A percentile compares a stretch with the other conserved stretches of the same genome.
phyloP scores from a whole-genome alignment of 495 filamentous ascomycete genomes.

The Mycothermus thermophilus region DNA sequence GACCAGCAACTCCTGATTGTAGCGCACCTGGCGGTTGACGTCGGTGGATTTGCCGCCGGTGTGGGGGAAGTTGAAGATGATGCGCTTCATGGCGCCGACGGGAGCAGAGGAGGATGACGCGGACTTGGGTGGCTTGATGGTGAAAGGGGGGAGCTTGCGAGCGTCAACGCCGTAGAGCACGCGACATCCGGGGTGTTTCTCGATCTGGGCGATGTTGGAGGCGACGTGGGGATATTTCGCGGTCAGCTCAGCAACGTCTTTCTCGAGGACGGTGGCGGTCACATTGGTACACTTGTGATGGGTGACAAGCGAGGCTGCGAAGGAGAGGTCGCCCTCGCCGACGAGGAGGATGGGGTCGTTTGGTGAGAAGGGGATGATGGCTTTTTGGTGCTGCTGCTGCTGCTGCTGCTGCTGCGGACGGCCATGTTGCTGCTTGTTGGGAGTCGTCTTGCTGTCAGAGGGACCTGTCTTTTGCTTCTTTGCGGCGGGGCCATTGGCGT shows the following conservation, averaged over 20 bases:
- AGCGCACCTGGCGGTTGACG: slow-evolving; percentile 83
- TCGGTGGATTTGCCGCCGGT: slow-evolving; percentile 83
- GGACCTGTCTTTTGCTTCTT: slow-evolving; percentile 10
- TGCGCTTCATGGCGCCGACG: slow-evolving; percentile 47
- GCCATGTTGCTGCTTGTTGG: too few species aligned
- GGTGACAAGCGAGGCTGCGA: slow-evolving; percentile 57
- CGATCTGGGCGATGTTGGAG: slow-evolving; percentile 43
- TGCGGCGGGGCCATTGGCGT: slow-evolving; percentile 1
- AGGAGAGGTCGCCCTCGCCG: slow-evolving; percentile 92
- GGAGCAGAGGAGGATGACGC: background rate
- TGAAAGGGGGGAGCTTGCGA: slow-evolving; percentile 45
- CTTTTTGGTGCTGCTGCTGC: slow-evolving; percentile 11
- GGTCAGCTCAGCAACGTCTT: slow-evolving; percentile 30
- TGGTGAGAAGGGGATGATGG: slow-evolving; percentile 54
- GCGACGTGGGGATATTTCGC: slow-evolving; percentile 68
- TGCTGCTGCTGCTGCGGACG: slow-evolving; percentile 8
- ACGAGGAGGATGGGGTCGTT: slow-evolving; percentile 65
- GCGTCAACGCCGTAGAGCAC: slow-evolving; percentile 53
- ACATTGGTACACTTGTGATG: slow-evolving; percentile 57
- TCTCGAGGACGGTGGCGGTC: slow-evolving; percentile 40
- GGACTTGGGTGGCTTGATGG: slow-evolving; percentile 14
- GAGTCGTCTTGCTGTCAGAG: slow-evolving; percentile 2
- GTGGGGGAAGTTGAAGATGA: slow-evolving; percentile 95
- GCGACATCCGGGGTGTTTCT: background rate
- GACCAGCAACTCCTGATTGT: slow-evolving; percentile 82